A percentile compares a stretch with the other conserved stretches of the same genome.
These are phyloP conservation scores for Plantago ovata DNA, from an alignment of 257 asterid species.

Conservation along the genomic window DNA sequence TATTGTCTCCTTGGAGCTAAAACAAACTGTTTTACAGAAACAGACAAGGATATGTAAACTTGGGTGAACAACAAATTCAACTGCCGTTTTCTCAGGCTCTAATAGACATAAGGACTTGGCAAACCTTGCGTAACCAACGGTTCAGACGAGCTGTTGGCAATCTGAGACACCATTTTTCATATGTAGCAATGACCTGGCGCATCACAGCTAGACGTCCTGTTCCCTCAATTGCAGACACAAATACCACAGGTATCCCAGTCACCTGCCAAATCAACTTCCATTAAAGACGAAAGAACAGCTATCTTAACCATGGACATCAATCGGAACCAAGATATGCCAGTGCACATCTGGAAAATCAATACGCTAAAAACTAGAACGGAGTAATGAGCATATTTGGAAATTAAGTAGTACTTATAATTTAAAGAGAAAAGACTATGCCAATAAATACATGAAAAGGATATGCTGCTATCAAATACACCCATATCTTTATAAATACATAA, in stretches of 20 bases:
- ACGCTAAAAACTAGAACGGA: too few species aligned
- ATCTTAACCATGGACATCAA: not conserved
- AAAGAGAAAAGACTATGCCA: too few species aligned
- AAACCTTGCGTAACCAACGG: constrained; percentile 88
- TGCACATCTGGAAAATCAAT: too few species aligned
- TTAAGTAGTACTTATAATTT: too few species aligned
- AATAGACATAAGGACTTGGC: constrained; percentile 11
- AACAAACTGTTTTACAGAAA: not conserved
- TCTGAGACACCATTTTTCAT: constrained; percentile 84
- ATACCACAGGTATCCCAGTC: constrained; percentile 83
- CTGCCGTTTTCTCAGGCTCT: not conserved
- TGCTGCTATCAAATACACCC: too few species aligned
- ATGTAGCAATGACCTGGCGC: constrained; percentile 72
- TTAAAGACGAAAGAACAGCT: constrained; percentile 9
- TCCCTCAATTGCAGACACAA: constrained; percentile 91
- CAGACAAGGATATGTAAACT: too few species aligned
- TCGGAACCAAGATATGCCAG: too few species aligned
- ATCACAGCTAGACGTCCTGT: constrained; percentile 63
- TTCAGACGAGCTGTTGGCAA: constrained; percentile 87
- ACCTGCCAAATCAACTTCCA: constrained; percentile 40
- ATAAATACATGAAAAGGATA: too few species aligned
- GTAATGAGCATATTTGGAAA: too few species aligned
- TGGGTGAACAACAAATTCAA: not conserved
- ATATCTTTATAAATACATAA: too few species aligned
- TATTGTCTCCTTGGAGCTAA: not conserved